Evolutionary conservation across 2,329 filamentous ascomycete species (phyloP).

Genomic region (Gremmenia infestans): DNA sequence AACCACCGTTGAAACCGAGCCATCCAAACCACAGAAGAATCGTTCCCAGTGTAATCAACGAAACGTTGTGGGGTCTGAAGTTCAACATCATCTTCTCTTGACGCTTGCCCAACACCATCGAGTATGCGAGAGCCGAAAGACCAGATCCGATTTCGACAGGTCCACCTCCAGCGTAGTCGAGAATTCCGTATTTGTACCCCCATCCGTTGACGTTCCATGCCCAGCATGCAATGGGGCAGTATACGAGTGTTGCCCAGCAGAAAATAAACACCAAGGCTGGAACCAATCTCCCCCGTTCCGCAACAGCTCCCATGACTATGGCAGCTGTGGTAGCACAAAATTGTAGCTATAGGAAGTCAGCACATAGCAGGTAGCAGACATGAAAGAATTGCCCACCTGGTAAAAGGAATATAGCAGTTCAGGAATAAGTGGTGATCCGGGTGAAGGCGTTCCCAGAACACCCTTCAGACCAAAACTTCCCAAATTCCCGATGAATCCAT

Average conservation of each 20-base stretch:
- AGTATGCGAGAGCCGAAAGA: conserved; percentile 89
- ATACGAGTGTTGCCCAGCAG: conserved; percentile 94
- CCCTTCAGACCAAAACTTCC: conserved; percentile 85
- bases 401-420: conserved; percentile 93
- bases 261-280: conserved; percentile 95
- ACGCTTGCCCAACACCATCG: conserved; percentile 87
- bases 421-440: conserved; percentile 81
- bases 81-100: conserved; percentile 99
- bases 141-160: conserved; percentile 97
- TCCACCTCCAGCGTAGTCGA: conserved; percentile 94
- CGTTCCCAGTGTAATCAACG: conserved; percentile 91
- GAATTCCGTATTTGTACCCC: conserved; percentile 83
- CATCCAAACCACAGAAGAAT: conserved; percentile 97
- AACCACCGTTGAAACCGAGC: conserved; percentile 98
- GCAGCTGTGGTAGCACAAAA: conserved; percentile 91
- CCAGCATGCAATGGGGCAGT: conserved; percentile 96
- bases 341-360: conserved; percentile 66
- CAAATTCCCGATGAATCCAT: conserved; percentile 88
- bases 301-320: conserved; percentile 86
- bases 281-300: conserved; percentile 87
- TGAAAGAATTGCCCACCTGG: conserved; percentile 49
- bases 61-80: conserved; percentile 98
- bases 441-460: conserved; percentile 77
- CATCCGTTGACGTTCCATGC: conserved; percentile 94
- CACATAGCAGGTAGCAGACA: not conserved